Conservation (phyloP, 164 flowering plant genomes). For the Tinospora cordifolia region DNA sequence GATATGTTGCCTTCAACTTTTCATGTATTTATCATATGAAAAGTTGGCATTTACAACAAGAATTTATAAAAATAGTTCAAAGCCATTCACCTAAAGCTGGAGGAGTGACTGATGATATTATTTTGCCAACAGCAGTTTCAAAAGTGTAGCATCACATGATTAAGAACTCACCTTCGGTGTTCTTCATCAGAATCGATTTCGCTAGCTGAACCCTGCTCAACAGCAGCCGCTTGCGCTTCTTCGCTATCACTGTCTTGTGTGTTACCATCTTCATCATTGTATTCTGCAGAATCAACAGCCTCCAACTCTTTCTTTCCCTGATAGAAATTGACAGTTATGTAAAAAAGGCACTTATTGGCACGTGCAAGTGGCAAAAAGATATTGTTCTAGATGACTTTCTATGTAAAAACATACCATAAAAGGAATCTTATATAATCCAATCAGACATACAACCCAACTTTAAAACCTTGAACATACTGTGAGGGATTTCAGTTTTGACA, state of each 20-base stretch:
- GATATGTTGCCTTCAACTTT: background rate
- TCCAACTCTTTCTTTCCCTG: slow-evolving; percentile 81
- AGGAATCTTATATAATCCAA: too few relatives aligned
- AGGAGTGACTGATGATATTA: background rate
- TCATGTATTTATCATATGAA: background rate
- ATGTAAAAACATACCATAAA: too few relatives aligned
- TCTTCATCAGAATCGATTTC: slow-evolving; percentile 86
- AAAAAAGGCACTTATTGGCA: background rate
- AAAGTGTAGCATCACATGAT: background rate
- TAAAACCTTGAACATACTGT: too few relatives aligned
- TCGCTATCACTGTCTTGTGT: slow-evolving; percentile 46
- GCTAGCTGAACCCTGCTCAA: slow-evolving; percentile 31
- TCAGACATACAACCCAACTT: too few relatives aligned
- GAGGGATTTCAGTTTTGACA: too few relatives aligned
- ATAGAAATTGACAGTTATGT: background rate
- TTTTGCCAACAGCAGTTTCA: background rate
- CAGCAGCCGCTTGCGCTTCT: slow-evolving; percentile 21
- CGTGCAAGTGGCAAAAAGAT: too few relatives aligned
- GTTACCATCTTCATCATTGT: slow-evolving; percentile 41
- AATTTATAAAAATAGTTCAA: background rate
- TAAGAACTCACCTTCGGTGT: slow-evolving; percentile 37
- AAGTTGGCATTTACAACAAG: background rate
- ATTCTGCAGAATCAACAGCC: slow-evolving; percentile 60
- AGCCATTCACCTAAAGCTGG: background rate
- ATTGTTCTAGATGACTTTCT: too few relatives aligned